Evolutionary conservation across 75 land plant species (phyloP).

Genomic region (Ceratopteris richardii): DNA sequence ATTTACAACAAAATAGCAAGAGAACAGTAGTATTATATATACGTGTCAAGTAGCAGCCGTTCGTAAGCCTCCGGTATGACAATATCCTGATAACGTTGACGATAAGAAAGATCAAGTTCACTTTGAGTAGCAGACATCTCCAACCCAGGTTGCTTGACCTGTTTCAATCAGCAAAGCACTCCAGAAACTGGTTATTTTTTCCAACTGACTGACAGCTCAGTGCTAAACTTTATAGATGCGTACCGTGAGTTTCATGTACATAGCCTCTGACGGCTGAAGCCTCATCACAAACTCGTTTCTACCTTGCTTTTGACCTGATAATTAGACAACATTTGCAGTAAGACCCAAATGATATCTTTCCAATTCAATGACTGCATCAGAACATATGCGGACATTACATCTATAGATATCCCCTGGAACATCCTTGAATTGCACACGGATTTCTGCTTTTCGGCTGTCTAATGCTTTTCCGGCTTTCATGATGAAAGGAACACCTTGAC

Average conservation of each 20-base stretch:
- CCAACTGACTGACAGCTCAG: no score
- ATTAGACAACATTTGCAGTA: neutral
- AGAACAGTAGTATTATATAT: no score
- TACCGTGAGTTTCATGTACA: conserved; percentile 98
- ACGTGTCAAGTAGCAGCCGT: conserved; percentile 86
- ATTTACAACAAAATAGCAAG: no score
- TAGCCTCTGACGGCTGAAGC: conserved; percentile 90
- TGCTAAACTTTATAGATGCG: no score
- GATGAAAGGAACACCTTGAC: conserved; percentile 93
- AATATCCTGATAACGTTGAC: conserved; percentile 68
- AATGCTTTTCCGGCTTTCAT: conserved; percentile 91
- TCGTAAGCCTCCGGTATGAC: conserved; percentile 95
- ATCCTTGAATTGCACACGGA: conserved; percentile 93
- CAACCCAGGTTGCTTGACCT: conserved; percentile 88
- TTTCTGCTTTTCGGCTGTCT: conserved; percentile 86
- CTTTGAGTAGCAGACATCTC: conserved; percentile 89
- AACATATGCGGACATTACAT: no score
- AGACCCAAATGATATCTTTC: no score
- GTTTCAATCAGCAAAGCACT: conserved; percentile 25
- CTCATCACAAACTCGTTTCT: conserved; percentile 97
- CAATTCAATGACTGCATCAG: no score
- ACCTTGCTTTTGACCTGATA: conserved; percentile 81
- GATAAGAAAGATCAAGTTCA: conserved; percentile 92
- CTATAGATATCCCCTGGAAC: conserved; percentile 92
- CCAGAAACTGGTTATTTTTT: neutral